A percentile compares a stretch with the other conserved stretches of the same genome.
Evolutionary conservation across 805 yeast species (phyloP).

Genomic region (Candida stauntonica): DNA sequence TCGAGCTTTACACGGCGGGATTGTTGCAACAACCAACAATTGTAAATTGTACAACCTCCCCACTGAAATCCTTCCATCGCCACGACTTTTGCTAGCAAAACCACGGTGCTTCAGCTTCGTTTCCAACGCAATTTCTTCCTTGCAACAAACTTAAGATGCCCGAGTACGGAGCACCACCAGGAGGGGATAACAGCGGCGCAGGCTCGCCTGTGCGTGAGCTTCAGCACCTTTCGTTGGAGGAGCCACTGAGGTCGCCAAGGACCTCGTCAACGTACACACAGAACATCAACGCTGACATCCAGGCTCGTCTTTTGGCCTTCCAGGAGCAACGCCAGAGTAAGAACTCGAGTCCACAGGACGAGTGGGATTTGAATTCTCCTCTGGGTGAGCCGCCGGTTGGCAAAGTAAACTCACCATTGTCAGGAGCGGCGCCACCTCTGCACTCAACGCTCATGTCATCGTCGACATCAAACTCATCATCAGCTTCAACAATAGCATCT

Average conservation of each 20-base stretch:
- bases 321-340: constrained; percentile 66
- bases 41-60: too few species aligned
- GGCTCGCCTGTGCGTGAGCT: constrained; percentile 15
- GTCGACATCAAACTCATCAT: too few species aligned
- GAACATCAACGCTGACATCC: constrained; percentile 66
- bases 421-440: background rate
- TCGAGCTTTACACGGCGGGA: too few species aligned
- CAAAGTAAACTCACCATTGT: background rate
- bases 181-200: too few species aligned
- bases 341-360: constrained; percentile 11
- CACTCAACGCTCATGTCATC: background rate
- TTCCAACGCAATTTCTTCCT: too few species aligned
- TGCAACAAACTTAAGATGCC: background rate
- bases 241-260: constrained; percentile 24
- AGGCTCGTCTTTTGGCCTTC: constrained; percentile 82
- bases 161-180: too few species aligned
- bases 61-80: too few species aligned
- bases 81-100: too few species aligned
- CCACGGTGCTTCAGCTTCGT: too few species aligned
- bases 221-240: constrained; percentile 15
- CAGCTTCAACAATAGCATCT: too few species aligned
- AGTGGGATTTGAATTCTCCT: constrained; percentile 25
- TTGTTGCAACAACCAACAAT: too few species aligned
- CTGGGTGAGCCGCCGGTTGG: background rate
- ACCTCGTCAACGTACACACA: constrained; percentile 29